Base-by-base conservation (phyloP, 306 rosid species). In the Acacia crassicarpa region DNA sequence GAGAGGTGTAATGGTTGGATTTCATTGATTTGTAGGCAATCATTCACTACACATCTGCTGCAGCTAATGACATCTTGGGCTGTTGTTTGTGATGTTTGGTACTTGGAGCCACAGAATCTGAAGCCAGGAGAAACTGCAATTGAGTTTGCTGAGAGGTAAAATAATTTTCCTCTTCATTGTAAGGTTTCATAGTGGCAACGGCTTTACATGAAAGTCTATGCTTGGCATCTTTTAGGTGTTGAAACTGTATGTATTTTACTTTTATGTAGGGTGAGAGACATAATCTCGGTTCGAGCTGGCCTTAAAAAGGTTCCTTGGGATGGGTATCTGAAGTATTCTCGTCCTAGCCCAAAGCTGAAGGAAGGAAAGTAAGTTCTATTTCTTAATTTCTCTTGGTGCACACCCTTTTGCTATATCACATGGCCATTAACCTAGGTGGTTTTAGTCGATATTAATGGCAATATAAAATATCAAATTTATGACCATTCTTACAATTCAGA, bases 41-140 rank as follows among this genome's bases (percentile, higher is more conserved):
- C 99, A 44, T 95, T 95, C 89, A 93, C 97, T 45, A 92, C 14
- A 88, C 99, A 95, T 88, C 93, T 95, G 75, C 87, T 95, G 88
- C 99, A 88, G 88, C 94, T 95, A 82, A 95, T 93, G 99, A 95
- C 98, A 45, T 95, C 98, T 2, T 95, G 99, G 99, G 99, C 98
- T 35, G 99, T 95, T 83, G 99, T 95, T 81, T 95, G 97, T 89
- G 99, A 95, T 84, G 99, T 95, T 81, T 95, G 98, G 98, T 95
- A 95, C 83, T 78, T 95, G 91, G 98, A 95, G 89, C 99, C 99
- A 15, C 97, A 95, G 85, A 88, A 78, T 69, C 74, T 95, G 66
- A 91, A 83, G 87, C 98, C 91, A 45, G 94, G 99, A 78, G 98
- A 95, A 82, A 92, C 99, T n/a, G 73, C 98, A 38, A 95, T 95